Conservation (phyloP, 148 eudicot genomes). For the Arctostaphylos glauca region DNA sequence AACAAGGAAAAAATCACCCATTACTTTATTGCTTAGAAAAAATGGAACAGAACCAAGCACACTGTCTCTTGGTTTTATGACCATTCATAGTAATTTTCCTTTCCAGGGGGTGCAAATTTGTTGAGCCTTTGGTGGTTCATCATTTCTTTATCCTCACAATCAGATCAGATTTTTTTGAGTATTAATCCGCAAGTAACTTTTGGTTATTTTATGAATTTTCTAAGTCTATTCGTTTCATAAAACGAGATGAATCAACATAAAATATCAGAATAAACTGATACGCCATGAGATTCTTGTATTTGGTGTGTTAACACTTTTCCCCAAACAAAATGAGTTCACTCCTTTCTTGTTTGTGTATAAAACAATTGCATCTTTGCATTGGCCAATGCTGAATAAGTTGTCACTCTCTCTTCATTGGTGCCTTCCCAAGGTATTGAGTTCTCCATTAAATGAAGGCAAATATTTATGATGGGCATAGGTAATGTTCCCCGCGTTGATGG, state of each 20-base stretch:
- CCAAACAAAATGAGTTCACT: not conserved
- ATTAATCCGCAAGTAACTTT: not conserved
- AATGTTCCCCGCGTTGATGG: conserved; percentile 50
- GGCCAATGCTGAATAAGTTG: too few relatives aligned
- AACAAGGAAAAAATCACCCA: too few relatives aligned
- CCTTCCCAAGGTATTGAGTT: not conserved
- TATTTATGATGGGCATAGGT: conserved; percentile 25
- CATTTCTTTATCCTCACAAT: not conserved
- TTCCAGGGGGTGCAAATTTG: not conserved
- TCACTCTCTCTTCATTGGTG: not conserved
- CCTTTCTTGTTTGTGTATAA: not conserved
- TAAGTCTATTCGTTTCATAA: not conserved
- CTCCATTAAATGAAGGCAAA: not conserved
- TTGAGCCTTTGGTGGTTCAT: not conserved
- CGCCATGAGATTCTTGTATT: not conserved
- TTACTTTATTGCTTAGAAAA: too few relatives aligned
- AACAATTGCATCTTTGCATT: not conserved
- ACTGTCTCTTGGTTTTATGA: not conserved
- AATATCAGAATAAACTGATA: not conserved
- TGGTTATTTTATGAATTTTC: not conserved
- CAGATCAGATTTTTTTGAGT: not conserved
- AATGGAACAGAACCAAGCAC: not conserved
- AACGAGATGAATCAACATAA: not conserved
- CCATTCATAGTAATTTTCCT: not conserved
- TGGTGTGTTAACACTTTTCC: not conserved